Evolutionary conservation across 176 grass and related monocot species (phyloP).

Genomic region (Juncus inflexus): DNA sequence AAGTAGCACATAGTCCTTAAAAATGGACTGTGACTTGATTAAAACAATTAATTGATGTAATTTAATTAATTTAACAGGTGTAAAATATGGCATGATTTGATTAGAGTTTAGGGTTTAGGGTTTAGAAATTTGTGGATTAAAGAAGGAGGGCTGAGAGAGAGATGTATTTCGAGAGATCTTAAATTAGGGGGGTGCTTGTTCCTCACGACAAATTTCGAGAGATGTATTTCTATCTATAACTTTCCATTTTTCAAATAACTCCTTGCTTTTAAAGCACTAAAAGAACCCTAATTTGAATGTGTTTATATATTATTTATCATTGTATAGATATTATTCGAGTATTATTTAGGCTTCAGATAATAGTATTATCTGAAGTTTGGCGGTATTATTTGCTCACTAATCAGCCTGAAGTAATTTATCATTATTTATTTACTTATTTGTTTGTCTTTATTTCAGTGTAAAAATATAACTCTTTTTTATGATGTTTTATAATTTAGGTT

Average conservation of each 20-base stretch:
- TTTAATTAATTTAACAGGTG: too few relatives aligned
- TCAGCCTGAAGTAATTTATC: slow-evolving; percentile 67
- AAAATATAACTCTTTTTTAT: not conserved
- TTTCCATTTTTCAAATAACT: too few relatives aligned
- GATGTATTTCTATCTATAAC: slow-evolving; percentile 31
- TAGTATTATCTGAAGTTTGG: slow-evolving; percentile 98
- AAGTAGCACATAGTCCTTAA: too few relatives aligned
- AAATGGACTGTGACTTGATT: too few relatives aligned
- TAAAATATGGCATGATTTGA: too few relatives aligned
- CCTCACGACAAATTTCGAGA: slow-evolving; percentile 72
- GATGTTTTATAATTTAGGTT: slow-evolving; percentile 42
- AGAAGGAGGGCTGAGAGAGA: slow-evolving; percentile 49
- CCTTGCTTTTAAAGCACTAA: too few relatives aligned
- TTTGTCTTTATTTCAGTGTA: slow-evolving; percentile 1
- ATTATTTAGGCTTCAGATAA: too few relatives aligned
- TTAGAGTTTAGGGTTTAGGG: too few relatives aligned
- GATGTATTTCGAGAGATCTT: slow-evolving; percentile 79
- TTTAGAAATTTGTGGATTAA: slow-evolving; percentile 59
- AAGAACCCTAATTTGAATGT: too few relatives aligned
- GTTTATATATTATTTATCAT: too few relatives aligned
- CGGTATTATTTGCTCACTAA: slow-evolving; percentile 94
- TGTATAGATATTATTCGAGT: too few relatives aligned
- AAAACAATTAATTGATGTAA: too few relatives aligned
- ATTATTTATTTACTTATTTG: slow-evolving; percentile 25
- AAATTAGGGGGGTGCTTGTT: slow-evolving; percentile 70